Conservation (phyloP, 805 yeast species). For the Wickerhamomyces hampshirensis region DNA sequence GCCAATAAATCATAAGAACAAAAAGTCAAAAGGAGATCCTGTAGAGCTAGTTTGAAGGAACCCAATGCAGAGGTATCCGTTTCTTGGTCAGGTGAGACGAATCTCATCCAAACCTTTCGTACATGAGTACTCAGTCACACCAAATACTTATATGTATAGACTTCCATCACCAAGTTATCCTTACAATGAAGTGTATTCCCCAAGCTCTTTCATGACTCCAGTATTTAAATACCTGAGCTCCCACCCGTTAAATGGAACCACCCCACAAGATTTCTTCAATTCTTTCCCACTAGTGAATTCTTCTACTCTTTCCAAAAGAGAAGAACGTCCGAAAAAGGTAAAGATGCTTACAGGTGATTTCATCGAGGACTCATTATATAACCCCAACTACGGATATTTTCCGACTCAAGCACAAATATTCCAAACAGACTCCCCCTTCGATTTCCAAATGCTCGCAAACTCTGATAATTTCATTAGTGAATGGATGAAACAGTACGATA, state of each 20-base stretch:
- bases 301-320: conserved; percentile 22
- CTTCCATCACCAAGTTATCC: conserved; percentile 17
- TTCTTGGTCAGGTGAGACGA: no score
- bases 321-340: conserved; percentile 50
- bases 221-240: conserved; percentile 14
- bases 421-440: conserved; percentile 60
- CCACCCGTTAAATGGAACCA: conserved; percentile 13
- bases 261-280: conserved; percentile 18
- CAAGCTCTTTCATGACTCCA: conserved; percentile 11
- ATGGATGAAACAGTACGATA: conserved; percentile 61
- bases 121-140: conserved; percentile 21
- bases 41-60: no score
- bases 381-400: conserved; percentile 80
- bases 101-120: not conserved
- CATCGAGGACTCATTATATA: conserved; percentile 80
- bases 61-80: not conserved
- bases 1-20: no score
- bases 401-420: conserved; percentile 74
- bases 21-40: no score
- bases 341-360: conserved; percentile 77
- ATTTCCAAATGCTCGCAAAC: conserved; percentile 50
- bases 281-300: conserved; percentile 16
- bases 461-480: conserved; percentile 64
- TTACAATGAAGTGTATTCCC: conserved; percentile 7
- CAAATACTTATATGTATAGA: conserved; percentile 18